Evolutionary conservation across 2,329 filamentous ascomycete genomes (phyloP).

Genomic region (Lachnellula cervina): DNA sequence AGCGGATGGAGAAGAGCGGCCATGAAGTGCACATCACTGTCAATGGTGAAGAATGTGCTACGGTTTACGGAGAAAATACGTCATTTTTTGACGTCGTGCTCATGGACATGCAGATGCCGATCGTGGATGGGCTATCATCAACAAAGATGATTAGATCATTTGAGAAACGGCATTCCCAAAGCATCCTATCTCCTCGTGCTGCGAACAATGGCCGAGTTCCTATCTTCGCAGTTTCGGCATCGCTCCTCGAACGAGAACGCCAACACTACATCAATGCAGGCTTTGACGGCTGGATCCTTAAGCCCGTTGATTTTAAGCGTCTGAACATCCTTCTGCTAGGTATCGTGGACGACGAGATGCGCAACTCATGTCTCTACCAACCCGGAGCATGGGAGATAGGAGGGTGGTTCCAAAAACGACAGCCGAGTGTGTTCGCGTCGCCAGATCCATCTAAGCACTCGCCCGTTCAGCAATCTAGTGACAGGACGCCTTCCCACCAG

Average conservation of each 20-base stretch:
- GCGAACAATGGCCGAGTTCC: conserved; percentile 62
- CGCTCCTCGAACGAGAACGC: conserved; percentile 64
- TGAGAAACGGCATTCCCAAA: conserved; percentile 51
- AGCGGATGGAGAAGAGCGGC: conserved; percentile 71
- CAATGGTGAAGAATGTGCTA: conserved; percentile 81
- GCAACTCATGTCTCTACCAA: conserved; percentile 61
- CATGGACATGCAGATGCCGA: conserved; percentile 97
- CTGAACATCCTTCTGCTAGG: conserved; percentile 65
- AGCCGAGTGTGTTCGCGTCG: conserved; percentile 1
- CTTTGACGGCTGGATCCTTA: conserved; percentile 88
- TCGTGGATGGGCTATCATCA: conserved; percentile 76
- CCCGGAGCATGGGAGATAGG: conserved; percentile 77
- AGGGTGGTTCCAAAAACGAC: conserved; percentile 62
- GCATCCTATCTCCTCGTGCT: conserved; percentile 54
- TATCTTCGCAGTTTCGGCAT: conserved; percentile 84
- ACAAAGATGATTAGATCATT: conserved; percentile 77
- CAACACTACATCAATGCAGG: conserved; percentile 69
- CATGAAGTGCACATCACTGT: conserved; percentile 68
- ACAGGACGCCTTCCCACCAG: background rate
- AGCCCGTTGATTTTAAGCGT: conserved; percentile 77
- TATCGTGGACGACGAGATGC: conserved; percentile 55
- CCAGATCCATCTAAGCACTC: conserved; percentile 3
- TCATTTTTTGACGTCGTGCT: conserved; percentile 69
- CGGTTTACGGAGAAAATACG: conserved; percentile 60
- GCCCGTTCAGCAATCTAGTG: conserved; percentile 4